Evolutionary conservation across 805 yeast species (phyloP), one percentile per base, ranked within the genome.

Genomic region (Kuraishia capsulata): DNA sequence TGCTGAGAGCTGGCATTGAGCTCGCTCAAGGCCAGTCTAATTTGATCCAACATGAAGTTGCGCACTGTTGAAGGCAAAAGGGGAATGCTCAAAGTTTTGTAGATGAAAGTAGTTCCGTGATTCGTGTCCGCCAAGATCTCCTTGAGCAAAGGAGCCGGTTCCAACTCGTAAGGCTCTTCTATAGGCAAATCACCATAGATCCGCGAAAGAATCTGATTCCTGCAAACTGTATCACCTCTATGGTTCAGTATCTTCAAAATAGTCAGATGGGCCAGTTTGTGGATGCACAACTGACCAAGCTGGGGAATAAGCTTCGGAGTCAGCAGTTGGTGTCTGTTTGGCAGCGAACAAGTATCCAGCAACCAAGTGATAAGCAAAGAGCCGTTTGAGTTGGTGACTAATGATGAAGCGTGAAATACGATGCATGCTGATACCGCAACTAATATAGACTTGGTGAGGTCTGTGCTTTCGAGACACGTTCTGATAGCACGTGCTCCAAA

Each of bases 401-500:
- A 68, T 46, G 79, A 84, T 45, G 81, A 83, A 20, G 90, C 78
- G 63, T 84, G 78, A 33, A 80, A 69, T 18, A 88, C 77, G 39
- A 92, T 83, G 46, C 86, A 74, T 1, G 85, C 78, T 5, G 95
- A 80, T 5, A 90, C 69, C 34, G 85, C 69, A 4, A 82, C 59
- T 35, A 80, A 71, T 52, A 85, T 92, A 51, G 80, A 90, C 17
- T 62, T 61, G 8, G 80, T 67, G 6, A 82, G 74, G 41, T 73
- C 73, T 20, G 78, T 77, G 36, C 89, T 78, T 61, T 92, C 98
- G 38, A 92, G 65, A 47, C 95, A 87, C 0, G 97, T 95, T 45
- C 98, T 67, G 42, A 90, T 80, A 17, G 97, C 96, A 47, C 98
- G 72, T 0, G 97, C 90, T 32, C 98, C 98, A 57, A 86, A 92